Evolutionary conservation across 83 land plant genomes (phyloP), one percentile per base, ranked within the genome.

Genomic region (Larix sibirica): DNA sequence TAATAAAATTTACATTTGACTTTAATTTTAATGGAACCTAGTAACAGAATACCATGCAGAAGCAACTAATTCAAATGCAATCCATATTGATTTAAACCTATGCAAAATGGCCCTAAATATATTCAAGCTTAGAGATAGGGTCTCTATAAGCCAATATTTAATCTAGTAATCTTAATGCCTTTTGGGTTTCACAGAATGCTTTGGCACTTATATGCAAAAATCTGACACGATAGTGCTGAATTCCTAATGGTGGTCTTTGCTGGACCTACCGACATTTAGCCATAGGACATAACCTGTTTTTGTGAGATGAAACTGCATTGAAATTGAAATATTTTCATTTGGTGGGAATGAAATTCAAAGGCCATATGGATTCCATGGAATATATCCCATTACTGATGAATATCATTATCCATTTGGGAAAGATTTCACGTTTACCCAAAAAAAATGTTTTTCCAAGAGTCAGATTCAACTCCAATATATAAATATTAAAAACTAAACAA

Each of bases 361-460:
- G 8, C 6, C 21, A 40, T 18, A 71, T 40, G 24, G 3, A 8
- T 0, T n/a, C 54, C 54, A 73, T 73, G 9, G 56, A 21, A 16
- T 10, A 73, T 73, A 21, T 13, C 75, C 77, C 77, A 42, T 73
- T 7, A 73, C 54, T 42, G 54, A 73, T 42, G 44, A 73, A 67
- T 18, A 42, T 42, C 24, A 7, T 36, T 47, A 73, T 10, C 54
- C 42, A 20, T 42, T 73, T 21, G 44, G 10, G 42, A 20, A 24
- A 40, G 8, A 38, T 73, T 42, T 12, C 8, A 28, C 21, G n/a
- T 47, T 73, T 9, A 9, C 23, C 77, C 42, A 23, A 73, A 73
- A 73, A 21, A 73, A 42, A 73, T 1, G 7, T 33, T 8, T 69
- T 26, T 24, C 9, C 18, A 73, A 8, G 13, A 23, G 2, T 20